Evolutionary conservation across 2,329 filamentous ascomycete genomes (phyloP), one percentile per base, ranked within the genome.

Genomic region (Cercospora beticola): DNA sequence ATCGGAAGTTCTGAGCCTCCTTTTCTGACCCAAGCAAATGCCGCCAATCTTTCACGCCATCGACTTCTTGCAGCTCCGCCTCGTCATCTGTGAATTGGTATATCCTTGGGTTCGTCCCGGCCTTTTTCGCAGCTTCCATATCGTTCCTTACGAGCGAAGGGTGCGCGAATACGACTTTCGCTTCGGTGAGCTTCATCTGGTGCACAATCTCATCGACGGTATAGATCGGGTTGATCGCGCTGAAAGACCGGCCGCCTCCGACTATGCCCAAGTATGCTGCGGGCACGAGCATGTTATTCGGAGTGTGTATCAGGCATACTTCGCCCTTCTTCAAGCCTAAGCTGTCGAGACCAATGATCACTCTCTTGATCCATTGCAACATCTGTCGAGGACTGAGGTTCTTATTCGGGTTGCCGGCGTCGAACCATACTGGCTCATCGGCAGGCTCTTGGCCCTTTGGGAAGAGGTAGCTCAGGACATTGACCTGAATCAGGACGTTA

Each of bases 281-380:
- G 0, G 86, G 86, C 1, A 87, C 82, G 70, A 85, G 86, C 46
- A 88, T 83, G 69, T 86, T 84, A 73, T 87, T 88, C 2, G 83
- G 81, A 0, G 83, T 84, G 72, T 83, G 85, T 54, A 86, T 81
- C 80, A 87, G 81, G 33, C 86, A 83, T 2, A 86, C 83, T 62
- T 87, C 85, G 12, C 83, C 83, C 61, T 76, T 79, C 65, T 81
- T 73, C 6, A 87, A 67, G 0, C 83, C 84, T 7, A 85, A 72
- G 3, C 74, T 78, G 60, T 84, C 79, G 14, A 88, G 78, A 4
- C 86, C 85, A 43, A 79, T 76, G 0, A 82, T 83, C n/a, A 88
- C 73, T 66, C 85, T 79, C 73, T 83, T 85, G 46, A 84, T 80
- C 85, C 85, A 87, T 79, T 78, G 73, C 31, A 87, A 73, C 26